Percentiles rank a stretch among this genome's conserved stretches.
phyloP scores from a whole-genome alignment of 2,329 filamentous ascomycete species.

The Lasiodiplodia sp. region DNA sequence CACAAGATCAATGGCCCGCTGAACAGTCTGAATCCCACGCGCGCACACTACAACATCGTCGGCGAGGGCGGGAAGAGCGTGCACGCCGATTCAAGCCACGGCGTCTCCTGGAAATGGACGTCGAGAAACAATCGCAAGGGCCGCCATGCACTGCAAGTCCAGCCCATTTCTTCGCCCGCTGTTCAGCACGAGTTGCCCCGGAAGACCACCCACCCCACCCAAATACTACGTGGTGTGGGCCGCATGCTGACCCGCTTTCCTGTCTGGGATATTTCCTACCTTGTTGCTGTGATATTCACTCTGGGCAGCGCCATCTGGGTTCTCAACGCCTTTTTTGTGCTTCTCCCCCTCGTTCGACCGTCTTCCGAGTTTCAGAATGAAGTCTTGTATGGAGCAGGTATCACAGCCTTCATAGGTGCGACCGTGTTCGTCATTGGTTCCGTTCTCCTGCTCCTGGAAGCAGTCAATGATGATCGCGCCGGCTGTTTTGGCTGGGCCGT shows the following conservation, averaged over 20 bases:
- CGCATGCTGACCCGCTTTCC: conserved; percentile 61
- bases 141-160: conserved; percentile 47
- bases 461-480: conserved; percentile 70
- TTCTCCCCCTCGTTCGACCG: conserved; percentile 64
- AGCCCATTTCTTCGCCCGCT: background rate
- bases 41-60: conserved; percentile 42
- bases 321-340: conserved; percentile 69
- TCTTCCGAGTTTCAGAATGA: conserved; percentile 63
- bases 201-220: conserved; percentile 41
- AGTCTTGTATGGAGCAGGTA: conserved; percentile 61
- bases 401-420: conserved; percentile 71
- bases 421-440: conserved; percentile 72
- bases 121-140: conserved; percentile 55
- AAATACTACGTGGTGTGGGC: conserved; percentile 48
- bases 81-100: conserved; percentile 1
- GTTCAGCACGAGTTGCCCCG: conserved; percentile 37
- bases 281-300: conserved; percentile 63
- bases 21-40: conserved; percentile 59
- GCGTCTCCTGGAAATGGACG: conserved; percentile 46
- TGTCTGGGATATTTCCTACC: conserved; percentile 64
- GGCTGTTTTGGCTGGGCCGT: conserved; percentile 75
- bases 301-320: conserved; percentile 55
- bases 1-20: conserved; percentile 50
- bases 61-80: conserved; percentile 9
- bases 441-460: conserved; percentile 69